phyloP scores from a whole-genome alignment of 805 yeast genomes.

The Candida lessepsii region DNA sequence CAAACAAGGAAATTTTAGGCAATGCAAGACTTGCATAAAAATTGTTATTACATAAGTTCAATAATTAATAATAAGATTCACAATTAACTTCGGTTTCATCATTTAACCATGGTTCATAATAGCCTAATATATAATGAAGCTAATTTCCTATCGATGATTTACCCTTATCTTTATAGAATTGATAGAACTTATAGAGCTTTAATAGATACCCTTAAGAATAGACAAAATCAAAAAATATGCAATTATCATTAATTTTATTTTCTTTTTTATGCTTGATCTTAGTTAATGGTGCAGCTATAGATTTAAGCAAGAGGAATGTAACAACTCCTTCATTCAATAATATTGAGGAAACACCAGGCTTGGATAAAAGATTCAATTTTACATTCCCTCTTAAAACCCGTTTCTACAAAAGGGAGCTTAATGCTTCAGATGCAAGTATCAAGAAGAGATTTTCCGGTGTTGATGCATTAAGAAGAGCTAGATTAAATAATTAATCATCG shows the following conservation, averaged over 20 bases:
- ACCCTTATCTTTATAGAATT: conserved; percentile 1
- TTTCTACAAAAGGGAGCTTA: conserved; percentile 1
- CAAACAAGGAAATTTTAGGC: too few relatives aligned
- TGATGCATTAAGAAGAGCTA: conserved; percentile 4
- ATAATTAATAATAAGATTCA: too few relatives aligned
- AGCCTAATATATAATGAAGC: background rate
- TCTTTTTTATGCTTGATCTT: conserved; percentile 4
- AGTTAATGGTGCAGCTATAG: conserved; percentile 10
- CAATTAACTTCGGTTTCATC: too few relatives aligned
- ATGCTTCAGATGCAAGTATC: conserved; percentile 8
- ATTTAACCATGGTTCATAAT: background rate
- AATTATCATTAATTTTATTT: conserved; percentile 7
- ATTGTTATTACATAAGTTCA: too few relatives aligned
- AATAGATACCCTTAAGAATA: too few relatives aligned
- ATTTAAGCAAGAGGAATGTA: background rate
- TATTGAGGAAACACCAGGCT: background rate
- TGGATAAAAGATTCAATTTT: background rate
- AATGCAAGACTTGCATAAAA: too few relatives aligned
- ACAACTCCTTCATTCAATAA: background rate
- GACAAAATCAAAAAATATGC: conserved; percentile 5
- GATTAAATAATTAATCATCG: background rate
- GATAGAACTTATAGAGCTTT: too few relatives aligned
- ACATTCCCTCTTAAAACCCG: background rate
- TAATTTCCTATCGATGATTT: too few relatives aligned
- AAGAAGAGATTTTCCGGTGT: conserved; percentile 10